Evolutionary conservation across 2,329 filamentous ascomycete genomes (phyloP).

Genomic region (Alternaria consortialis): DNA sequence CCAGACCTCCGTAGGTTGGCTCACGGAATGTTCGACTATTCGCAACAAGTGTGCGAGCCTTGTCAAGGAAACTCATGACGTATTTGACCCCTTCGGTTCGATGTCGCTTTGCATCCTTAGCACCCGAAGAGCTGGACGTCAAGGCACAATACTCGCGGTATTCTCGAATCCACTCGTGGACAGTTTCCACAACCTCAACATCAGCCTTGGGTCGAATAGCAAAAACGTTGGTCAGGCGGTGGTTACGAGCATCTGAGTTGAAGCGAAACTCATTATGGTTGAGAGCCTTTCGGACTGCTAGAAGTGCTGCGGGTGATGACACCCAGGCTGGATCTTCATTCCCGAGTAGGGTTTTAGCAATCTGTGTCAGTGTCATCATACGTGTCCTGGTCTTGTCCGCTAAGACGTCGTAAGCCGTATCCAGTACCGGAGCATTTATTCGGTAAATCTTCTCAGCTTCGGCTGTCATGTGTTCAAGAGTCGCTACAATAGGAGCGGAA

Average conservation of each 20-base stretch:
- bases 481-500: slow-evolving; percentile 55
- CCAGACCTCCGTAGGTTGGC: slow-evolving; percentile 44
- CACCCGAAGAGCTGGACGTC: not conserved
- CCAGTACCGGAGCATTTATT: slow-evolving; percentile 56
- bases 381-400: slow-evolving; percentile 55
- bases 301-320: slow-evolving; percentile 61
- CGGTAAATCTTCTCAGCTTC: slow-evolving; percentile 60
- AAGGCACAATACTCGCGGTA: slow-evolving; percentile 60
- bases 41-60: slow-evolving; percentile 52
- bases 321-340: slow-evolving; percentile 28
- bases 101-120: not conserved
- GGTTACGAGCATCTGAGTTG: slow-evolving; percentile 60
- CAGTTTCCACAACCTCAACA: slow-evolving; percentile 60
- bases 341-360: slow-evolving; percentile 55
- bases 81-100: slow-evolving; percentile 33
- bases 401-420: slow-evolving; percentile 59
- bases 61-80: slow-evolving; percentile 53
- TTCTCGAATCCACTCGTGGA: slow-evolving; percentile 63
- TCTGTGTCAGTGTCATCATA: slow-evolving; percentile 59
- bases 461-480: slow-evolving; percentile 55
- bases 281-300: slow-evolving; percentile 75
- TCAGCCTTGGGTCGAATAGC: slow-evolving; percentile 68
- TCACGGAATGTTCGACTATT: slow-evolving; percentile 52
- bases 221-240: slow-evolving; percentile 66
- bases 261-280: slow-evolving; percentile 69